These are phyloP conservation scores for Candida boleticola DNA, from an alignment of 805 yeast species.

Conservation along the genomic window DNA sequence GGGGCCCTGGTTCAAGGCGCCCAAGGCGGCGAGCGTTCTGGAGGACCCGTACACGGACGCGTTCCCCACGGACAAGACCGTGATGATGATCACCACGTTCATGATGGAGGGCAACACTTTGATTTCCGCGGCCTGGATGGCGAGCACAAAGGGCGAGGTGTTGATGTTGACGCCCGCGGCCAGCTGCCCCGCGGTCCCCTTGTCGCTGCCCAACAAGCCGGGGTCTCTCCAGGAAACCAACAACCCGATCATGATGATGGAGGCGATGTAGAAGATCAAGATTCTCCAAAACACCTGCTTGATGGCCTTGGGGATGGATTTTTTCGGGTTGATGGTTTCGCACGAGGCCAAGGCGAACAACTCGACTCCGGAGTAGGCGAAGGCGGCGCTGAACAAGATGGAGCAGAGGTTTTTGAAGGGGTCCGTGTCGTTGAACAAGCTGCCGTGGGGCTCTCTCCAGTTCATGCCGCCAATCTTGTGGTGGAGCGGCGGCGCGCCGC, in stretches of 20 bases:
- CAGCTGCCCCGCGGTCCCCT: conserved; percentile 8
- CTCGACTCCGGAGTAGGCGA: conserved; percentile 69
- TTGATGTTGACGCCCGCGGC: conserved; percentile 21
- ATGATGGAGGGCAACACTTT: conserved; percentile 31
- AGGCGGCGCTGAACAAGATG: conserved; percentile 59
- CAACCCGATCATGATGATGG: conserved; percentile 54
- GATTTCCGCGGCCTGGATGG: conserved; percentile 30
- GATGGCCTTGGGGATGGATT: conserved; percentile 60
- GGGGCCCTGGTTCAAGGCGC: conserved; percentile 31
- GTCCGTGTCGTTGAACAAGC: conserved; percentile 40
- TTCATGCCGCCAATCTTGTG: conserved; percentile 58
- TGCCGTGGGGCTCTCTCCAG: conserved; percentile 56
- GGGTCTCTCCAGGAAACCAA: conserved; percentile 39
- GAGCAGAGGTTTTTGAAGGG: conserved; percentile 62
- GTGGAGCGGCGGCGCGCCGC: conserved; percentile 52
- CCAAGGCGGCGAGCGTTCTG: conserved; percentile 29
- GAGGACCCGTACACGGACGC: conserved; percentile 35
- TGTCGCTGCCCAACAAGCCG: conserved; percentile 16
- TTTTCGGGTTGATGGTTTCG: conserved; percentile 61
- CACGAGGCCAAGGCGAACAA: conserved; percentile 65
- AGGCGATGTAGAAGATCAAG: conserved; percentile 53
- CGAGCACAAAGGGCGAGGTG: conserved; percentile 39
- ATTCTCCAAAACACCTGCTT: conserved; percentile 68
- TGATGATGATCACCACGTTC: conserved; percentile 31
- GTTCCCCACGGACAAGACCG: conserved; percentile 35